Base-by-base conservation (phyloP, 768 basidiomycete species). In the Tricholoma saponaceum region DNA sequence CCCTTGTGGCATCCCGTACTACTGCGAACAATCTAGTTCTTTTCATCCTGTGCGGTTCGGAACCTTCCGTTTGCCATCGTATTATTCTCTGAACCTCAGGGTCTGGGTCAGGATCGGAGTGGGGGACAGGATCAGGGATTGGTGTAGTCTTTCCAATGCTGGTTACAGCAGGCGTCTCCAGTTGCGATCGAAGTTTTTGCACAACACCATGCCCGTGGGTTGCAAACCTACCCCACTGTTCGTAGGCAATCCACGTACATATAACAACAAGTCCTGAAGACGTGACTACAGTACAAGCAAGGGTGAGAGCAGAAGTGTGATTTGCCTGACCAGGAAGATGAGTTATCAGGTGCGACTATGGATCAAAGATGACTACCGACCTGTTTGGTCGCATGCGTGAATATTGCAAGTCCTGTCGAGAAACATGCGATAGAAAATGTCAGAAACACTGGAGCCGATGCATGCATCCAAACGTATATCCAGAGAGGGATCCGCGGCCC, bases 381-480 rank as follows among this genome's bases (percentile, higher is more conserved):
- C 51, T 56, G 58, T 13, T 32, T 14, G 22, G 54, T 37, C 5
- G 57, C 60, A 54, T 59, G 56, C 7, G 58, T 39, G 30, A 58
- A 62, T 4, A 62, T 1, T 10, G 16, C 55, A 8, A 62, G 57
- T 5, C 60, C 60, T 2, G 58, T 52, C 0, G 51, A 53, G 51
- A 62, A 56, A 50, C 25, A 56, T 3, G 30, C 39, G 10, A 59
- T 56, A 23, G 58, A 59, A 20, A 62, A 18, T 1, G 54, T 55
- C 10, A 58, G 54, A 14, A 62, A 56, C 16, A 51, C 4, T n/a
- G 58, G 57, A 5, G 55, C 51, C 12, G 60, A 62, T 13, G 30
- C 51, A 30, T 59, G 57, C 28, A 62, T 56, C 51, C 54, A 59
- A 8, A 62, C 23, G 4, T 56, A 54, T 25, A 61, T 32, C 43